Conservation (phyloP, 75 land plant genomes). For the Selaginella tamariscina region DNA sequence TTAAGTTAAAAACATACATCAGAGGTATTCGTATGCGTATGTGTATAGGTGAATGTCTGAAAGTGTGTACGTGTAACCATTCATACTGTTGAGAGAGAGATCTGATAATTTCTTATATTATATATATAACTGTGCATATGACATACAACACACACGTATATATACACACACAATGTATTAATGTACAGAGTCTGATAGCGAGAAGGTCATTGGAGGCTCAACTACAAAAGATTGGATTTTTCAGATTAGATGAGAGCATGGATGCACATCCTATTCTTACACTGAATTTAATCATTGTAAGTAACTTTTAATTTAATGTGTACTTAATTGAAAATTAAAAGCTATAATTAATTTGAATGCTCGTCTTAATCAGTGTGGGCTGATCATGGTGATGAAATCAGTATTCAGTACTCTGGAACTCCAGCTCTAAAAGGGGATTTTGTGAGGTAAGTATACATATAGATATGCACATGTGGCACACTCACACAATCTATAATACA, state of each 20-base stretch:
- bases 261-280: constrained; percentile 42
- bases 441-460: constrained; percentile 44
- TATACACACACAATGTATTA: too few species aligned
- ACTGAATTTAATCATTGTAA: constrained; percentile 55
- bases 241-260: constrained; percentile 42
- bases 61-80: not conserved
- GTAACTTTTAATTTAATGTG: constrained; percentile 14
- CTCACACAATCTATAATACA: not conserved
- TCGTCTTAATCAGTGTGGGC: constrained; percentile 63
- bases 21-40: too few species aligned
- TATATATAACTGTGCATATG: not conserved
- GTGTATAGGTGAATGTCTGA: not conserved
- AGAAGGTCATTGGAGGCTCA: constrained; percentile 72
- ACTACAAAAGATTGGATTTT: constrained; percentile 49
- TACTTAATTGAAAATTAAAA: not conserved
- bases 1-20: not conserved
- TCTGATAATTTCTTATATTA: not conserved
- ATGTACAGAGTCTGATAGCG: constrained; percentile 75
- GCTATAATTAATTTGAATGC: not conserved
- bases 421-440: constrained; percentile 92
- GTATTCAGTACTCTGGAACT: constrained; percentile 92
- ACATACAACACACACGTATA: too few species aligned
- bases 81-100: not conserved
- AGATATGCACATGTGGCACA: not conserved
- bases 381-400: constrained; percentile 92